Conservation (phyloP, 2,329 filamentous ascomycete genomes). For the Stemphylium beticola region DNA sequence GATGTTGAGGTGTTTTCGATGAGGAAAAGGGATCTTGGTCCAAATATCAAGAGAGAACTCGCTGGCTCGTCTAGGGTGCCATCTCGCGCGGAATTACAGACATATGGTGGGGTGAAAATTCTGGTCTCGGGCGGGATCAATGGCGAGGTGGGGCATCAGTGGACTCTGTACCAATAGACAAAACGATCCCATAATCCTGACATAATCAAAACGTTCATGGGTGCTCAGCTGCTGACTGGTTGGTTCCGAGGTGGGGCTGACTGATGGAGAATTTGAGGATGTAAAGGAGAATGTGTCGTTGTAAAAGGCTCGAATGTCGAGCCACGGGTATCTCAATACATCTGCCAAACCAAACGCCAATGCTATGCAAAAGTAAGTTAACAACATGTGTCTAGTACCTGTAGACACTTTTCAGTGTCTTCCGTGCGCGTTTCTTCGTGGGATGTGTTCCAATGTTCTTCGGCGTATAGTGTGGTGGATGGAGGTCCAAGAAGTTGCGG, state of each 20-base stretch:
- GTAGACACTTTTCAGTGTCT: not conserved
- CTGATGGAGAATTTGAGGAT: not conserved
- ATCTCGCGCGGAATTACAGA: not conserved
- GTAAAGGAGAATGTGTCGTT: not conserved
- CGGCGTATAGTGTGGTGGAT: not conserved
- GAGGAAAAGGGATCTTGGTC: not conserved
- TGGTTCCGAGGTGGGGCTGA: not conserved
- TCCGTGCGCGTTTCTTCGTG: not conserved
- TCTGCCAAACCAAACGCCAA: conserved; percentile 2
- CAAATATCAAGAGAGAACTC: not conserved
- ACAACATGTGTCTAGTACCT: not conserved
- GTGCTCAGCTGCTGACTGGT: not conserved
- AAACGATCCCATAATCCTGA: not conserved
- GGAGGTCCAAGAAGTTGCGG: not conserved
- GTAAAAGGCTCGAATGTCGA: conserved; percentile 1
- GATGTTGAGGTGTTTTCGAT: conserved; percentile 12
- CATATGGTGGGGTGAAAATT: conserved; percentile 1
- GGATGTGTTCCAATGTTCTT: not conserved
- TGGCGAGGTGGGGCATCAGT: conserved; percentile 1
- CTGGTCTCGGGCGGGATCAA: conserved; percentile 1
- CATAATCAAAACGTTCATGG: not conserved
- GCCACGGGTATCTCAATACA: conserved; percentile 7
- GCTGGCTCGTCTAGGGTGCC: not conserved
- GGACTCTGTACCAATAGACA: not conserved
- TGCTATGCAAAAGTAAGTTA: not conserved